These are phyloP conservation scores for Przewalskia tangutica DNA, from an alignment of 257 asterid genomes.

Conservation along the genomic window DNA sequence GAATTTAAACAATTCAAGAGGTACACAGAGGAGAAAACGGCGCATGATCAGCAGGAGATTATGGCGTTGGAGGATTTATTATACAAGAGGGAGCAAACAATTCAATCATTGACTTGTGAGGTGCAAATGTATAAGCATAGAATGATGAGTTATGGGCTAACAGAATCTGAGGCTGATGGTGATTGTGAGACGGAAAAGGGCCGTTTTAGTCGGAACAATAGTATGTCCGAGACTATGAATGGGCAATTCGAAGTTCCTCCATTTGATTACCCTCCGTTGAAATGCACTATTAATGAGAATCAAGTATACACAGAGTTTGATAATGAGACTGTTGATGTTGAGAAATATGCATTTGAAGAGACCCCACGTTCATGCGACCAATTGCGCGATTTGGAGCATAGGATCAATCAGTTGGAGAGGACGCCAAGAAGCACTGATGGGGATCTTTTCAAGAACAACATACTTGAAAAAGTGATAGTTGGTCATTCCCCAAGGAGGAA, in stretches of 20 bases:
- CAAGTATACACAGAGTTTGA: slow-evolving; percentile 40
- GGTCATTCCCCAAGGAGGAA: slow-evolving; percentile 74
- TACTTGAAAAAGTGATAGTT: slow-evolving; percentile 66
- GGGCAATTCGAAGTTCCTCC: slow-evolving; percentile 45
- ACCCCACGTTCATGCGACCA: slow-evolving; percentile 54
- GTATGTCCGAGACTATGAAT: slow-evolving; percentile 40
- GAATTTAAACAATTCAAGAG: slow-evolving; percentile 86
- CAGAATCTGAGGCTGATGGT: slow-evolving; percentile 69
- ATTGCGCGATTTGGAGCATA: slow-evolving; percentile 63
- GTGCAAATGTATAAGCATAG: slow-evolving; percentile 76
- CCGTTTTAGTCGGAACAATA: slow-evolving; percentile 32
- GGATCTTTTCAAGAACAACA: slow-evolving; percentile 42
- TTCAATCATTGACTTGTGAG: slow-evolving; percentile 75
- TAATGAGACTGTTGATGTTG: slow-evolving; percentile 55
- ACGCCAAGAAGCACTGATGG: slow-evolving; percentile 61
- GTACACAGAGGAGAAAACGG: slow-evolving; percentile 81
- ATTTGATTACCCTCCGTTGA: slow-evolving; percentile 69
- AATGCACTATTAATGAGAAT: slow-evolving; percentile 48
- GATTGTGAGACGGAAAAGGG: slow-evolving; percentile 22
- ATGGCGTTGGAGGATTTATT: slow-evolving; percentile 66
- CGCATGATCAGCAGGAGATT: slow-evolving; percentile 81
- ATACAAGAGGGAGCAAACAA: slow-evolving; percentile 81
- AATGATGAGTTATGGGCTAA: slow-evolving; percentile 88
- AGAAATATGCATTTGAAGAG: slow-evolving; percentile 75
- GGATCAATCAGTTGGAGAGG: slow-evolving; percentile 78